These are phyloP conservation scores for Sclerotinia spermophila DNA, from an alignment of 2,329 filamentous ascomycete genomes.

Conservation along the genomic window DNA sequence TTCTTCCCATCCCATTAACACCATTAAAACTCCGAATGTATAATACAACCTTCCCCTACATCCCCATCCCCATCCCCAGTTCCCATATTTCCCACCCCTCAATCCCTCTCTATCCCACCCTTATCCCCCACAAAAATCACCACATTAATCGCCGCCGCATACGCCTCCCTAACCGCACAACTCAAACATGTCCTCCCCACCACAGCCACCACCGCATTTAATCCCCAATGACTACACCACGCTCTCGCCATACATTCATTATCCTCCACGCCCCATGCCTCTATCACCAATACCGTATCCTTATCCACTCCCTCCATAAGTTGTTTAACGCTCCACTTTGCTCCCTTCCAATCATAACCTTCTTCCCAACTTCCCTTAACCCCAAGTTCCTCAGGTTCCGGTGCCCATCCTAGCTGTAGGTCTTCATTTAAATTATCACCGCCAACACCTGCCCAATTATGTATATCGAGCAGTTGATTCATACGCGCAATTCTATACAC, in stretches of 20 bases:
- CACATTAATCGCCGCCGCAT: conserved; percentile 68
- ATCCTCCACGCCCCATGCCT: conserved; percentile 69
- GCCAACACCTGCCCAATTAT: conserved; percentile 53
- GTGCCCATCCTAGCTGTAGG: conserved; percentile 3
- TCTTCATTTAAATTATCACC: conserved; percentile 10
- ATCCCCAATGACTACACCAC: conserved; percentile 74
- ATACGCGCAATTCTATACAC: conserved; percentile 55
- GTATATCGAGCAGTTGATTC: conserved; percentile 62
- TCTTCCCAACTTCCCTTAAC: conserved; percentile 24
- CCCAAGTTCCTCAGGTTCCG: background rate
- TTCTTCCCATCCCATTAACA: background rate
- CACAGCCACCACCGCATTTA: conserved; percentile 68
- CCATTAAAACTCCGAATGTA: background rate
- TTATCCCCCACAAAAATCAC: conserved; percentile 59
- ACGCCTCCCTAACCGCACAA: conserved; percentile 71
- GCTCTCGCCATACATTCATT: conserved; percentile 74
- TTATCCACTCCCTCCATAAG: conserved; percentile 44
- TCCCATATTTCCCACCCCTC: background rate
- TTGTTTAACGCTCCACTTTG: background rate
- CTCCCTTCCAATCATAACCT: conserved; percentile 27
- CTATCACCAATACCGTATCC: conserved; percentile 66
- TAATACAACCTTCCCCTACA: background rate
- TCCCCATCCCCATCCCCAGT: too few species aligned
- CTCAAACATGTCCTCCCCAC: conserved; percentile 61
- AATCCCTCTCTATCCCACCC: background rate